Percentiles rank a stretch among this genome's conserved stretches.
These are phyloP conservation scores for Exophiala aquamarina DNA, from an alignment of 2,329 filamentous ascomycete species.

Conservation along the genomic window DNA sequence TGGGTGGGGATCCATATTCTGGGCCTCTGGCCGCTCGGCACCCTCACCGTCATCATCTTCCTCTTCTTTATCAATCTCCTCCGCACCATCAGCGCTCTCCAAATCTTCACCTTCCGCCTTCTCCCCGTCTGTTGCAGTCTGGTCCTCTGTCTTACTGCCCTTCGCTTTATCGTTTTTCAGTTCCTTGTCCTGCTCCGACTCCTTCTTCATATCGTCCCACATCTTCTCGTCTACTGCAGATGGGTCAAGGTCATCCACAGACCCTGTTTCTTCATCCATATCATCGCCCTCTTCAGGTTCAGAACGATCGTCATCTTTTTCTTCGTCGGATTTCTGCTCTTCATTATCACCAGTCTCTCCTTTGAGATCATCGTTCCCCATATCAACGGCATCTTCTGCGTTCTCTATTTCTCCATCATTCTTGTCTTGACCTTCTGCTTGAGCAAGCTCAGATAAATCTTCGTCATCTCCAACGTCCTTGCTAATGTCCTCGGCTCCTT, in stretches of 20 bases:
- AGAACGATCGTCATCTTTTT: conserved; percentile 61
- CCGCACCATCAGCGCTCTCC: conserved; percentile 60
- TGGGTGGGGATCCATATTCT: conserved; percentile 71
- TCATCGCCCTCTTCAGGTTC: conserved; percentile 65
- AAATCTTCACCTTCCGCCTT: conserved; percentile 52
- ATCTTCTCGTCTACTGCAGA: conserved; percentile 96
- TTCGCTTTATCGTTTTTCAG: conserved; percentile 72
- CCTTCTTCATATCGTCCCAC: conserved; percentile 74
- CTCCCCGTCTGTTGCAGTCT: conserved; percentile 60
- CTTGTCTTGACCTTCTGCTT: conserved; percentile 63
- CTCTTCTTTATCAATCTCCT: conserved; percentile 45
- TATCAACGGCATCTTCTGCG: conserved; percentile 49
- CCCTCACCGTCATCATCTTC: conserved; percentile 54
- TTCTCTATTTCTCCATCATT: conserved; percentile 50
- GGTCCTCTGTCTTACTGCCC: conserved; percentile 56
- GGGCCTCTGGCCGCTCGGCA: conserved; percentile 61
- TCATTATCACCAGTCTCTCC: conserved; percentile 70
- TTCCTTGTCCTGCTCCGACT: conserved; percentile 61
- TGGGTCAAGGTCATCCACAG: conserved; percentile 87
- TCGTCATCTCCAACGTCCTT: conserved; percentile 95
- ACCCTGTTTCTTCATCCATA: conserved; percentile 85
- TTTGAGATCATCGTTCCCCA: conserved; percentile 84
- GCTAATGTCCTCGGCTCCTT: conserved; percentile 95
- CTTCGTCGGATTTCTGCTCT: conserved; percentile 47
- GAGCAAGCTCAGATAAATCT: conserved; percentile 85